Percentiles rank a stretch among this genome's conserved stretches.
Evolutionary conservation across 352 stramenopile species (phyloP).

Genomic region (Globisporangium nunn): DNA sequence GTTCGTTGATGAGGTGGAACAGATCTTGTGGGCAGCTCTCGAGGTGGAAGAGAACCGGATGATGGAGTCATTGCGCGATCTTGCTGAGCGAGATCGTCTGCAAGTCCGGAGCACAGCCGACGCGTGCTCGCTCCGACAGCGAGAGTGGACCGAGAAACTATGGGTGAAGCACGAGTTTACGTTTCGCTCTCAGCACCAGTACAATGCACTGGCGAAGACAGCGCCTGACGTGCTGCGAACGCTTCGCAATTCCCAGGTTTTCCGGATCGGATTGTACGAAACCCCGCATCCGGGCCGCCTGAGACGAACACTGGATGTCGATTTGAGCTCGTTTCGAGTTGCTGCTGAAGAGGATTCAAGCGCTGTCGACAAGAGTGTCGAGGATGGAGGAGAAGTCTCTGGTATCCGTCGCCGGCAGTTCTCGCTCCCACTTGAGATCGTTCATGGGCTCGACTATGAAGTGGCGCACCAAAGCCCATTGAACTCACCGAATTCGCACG

Average conservation of each 20-base stretch:
- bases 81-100: slow-evolving; percentile 30
- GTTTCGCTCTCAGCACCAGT: slow-evolving; percentile 62
- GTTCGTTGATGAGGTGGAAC: slow-evolving; percentile 37
- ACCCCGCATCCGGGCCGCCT: slow-evolving; percentile 55
- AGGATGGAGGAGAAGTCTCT: background rate
- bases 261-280: slow-evolving; percentile 55
- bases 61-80: slow-evolving; percentile 47
- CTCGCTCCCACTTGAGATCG: slow-evolving; percentile 31
- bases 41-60: slow-evolving; percentile 82
- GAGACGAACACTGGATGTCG: slow-evolving; percentile 45
- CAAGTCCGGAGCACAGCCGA: slow-evolving; percentile 17
- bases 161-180: slow-evolving; percentile 65
- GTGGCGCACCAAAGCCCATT: slow-evolving; percentile 15
- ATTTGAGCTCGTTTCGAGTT: slow-evolving; percentile 12
- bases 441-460: slow-evolving; percentile 31
- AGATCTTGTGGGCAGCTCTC: slow-evolving; percentile 59
- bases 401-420: slow-evolving; percentile 16
- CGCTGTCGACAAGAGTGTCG: background rate
- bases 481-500: slow-evolving; percentile 13
- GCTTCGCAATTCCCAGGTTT: slow-evolving; percentile 29
- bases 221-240: slow-evolving; percentile 23
- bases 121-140: slow-evolving; percentile 16
- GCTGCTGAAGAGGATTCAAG: slow-evolving; percentile 2
- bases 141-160: slow-evolving; percentile 42
- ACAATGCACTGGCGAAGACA: slow-evolving; percentile 21